Base-by-base conservation (phyloP, 2,329 filamentous ascomycete genomes). In the Claviceps paspali region DNA sequence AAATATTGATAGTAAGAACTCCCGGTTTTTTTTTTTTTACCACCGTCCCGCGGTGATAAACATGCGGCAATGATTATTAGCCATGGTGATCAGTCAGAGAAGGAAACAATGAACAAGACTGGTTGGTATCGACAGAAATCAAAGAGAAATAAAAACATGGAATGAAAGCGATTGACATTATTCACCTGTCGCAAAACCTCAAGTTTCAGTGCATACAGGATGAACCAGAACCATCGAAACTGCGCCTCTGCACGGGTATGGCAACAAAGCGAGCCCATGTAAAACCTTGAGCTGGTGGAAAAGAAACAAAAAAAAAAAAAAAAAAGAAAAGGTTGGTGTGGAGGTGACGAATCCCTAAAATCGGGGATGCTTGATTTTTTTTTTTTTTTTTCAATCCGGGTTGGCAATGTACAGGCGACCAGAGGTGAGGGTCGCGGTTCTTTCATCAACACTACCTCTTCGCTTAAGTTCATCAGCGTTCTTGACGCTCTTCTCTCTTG, bases 351-450 rank as follows among this genome's bases (percentile, higher is more conserved):
- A 22, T 8, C n/a, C n/a, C n/a, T n/a, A n/a, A n/a, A n/a, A n/a
- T n/a, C n/a, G n/a, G n/a, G 8, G 14, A 4, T 14, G 7, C 18
- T 5, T 18, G 12, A 7, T 15, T 29, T 10, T 29, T 15, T 15
- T 12, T 23, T 11, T 24, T 33, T 3, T 24, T 14, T 10, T 24
- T 46, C 60, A 72, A 57, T 91, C 84, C 14, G 84, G 84, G 57
- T 92, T 92, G 49, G 84, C 84, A 52, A 92, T 86, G 57, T 82
- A 91, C 41, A 92, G 68, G 43, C 83, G 72, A 34, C 76, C 76
- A 21, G 73, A 69, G 15, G 72, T 76, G 54, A 91, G 78, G 1
- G 82, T 87, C 59, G 76, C 79, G 5, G 80, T 82, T 50, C 81
- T 68, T 57, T 91, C 84, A 53, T 91, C 84, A 34, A 92, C 82